phyloP scores from a whole-genome alignment of 345 rosid species.

The Eucalyptus victrix region DNA sequence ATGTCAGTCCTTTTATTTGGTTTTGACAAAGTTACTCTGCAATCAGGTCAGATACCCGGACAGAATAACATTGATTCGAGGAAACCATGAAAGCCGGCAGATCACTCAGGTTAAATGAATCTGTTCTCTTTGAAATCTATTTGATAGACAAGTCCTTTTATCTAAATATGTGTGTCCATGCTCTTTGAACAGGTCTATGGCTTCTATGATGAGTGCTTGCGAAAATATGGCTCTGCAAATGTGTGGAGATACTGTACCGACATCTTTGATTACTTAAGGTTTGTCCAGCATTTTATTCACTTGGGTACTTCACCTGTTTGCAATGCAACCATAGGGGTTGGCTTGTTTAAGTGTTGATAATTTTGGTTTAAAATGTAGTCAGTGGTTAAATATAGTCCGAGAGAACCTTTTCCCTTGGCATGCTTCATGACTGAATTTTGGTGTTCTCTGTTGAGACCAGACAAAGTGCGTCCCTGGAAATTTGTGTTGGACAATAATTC shows the following conservation, averaged over 20 bases:
- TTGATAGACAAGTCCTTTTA: not conserved
- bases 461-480: not conserved
- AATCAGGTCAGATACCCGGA: conserved; percentile 94
- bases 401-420: not conserved
- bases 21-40: conserved; percentile 4
- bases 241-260: conserved; percentile 99
- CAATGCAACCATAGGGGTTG: not conserved
- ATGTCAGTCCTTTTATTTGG: not conserved
- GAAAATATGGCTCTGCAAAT: conserved; percentile 91
- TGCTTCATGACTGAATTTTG: not conserved
- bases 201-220: conserved; percentile 94
- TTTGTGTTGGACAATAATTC: not conserved
- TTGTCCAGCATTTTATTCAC: not conserved
- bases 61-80: conserved; percentile 89
- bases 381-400: not conserved
- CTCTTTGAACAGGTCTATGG: conserved; percentile 63
- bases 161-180: not conserved
- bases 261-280: conserved; percentile 96
- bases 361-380: not conserved
- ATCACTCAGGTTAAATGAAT: conserved; percentile 70
- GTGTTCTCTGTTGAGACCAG: not conserved
- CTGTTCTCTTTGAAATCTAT: not conserved
- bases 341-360: not conserved
- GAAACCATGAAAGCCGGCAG: conserved; percentile 97
- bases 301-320: not conserved